Conservation (phyloP, 2,329 filamentous ascomycete species). For the Fusarium torreyae region DNA sequence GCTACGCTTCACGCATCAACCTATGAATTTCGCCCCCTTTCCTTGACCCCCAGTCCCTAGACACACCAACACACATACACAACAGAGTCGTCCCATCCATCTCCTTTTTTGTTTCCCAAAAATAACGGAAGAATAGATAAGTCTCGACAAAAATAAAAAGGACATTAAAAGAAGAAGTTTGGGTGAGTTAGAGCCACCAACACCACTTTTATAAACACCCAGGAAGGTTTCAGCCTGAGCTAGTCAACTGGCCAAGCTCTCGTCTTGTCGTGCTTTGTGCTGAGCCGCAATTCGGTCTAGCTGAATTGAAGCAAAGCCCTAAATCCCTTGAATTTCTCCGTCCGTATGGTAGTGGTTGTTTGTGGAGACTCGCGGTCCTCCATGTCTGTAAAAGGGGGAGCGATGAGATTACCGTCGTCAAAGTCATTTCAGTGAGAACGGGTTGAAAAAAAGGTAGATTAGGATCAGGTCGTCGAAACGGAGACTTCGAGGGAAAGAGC, state of each 20-base stretch:
- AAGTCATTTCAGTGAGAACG: conserved; percentile 35
- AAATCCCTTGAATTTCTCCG: conserved; percentile 39
- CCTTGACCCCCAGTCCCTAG: conserved; percentile 28
- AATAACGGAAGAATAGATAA: conserved; percentile 48
- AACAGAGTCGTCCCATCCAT: conserved; percentile 39
- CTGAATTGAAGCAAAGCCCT: conserved; percentile 29
- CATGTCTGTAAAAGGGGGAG: conserved; percentile 21
- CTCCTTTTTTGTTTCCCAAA: conserved; percentile 48
- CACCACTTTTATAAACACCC: conserved; percentile 35
- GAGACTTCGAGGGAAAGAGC: conserved; percentile 33
- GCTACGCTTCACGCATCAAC: conserved; percentile 47
- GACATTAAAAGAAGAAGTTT: conserved; percentile 45
- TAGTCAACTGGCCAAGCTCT: conserved; percentile 30
- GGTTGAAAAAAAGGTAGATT: conserved; percentile 26
- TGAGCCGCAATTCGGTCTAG: conserved; percentile 21
- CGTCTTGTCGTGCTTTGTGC: conserved; percentile 13
- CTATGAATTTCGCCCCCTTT: conserved; percentile 28
- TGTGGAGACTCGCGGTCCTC: conserved; percentile 20
- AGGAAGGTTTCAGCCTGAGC: conserved; percentile 22
- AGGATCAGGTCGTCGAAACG: conserved; percentile 34
- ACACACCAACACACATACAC: conserved; percentile 38
- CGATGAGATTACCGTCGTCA: conserved; percentile 34
- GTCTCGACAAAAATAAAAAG: conserved; percentile 47
- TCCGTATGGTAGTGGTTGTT: conserved; percentile 31
- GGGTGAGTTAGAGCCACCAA: conserved; percentile 21